These are phyloP conservation scores for Euphorbia celastroides DNA, from an alignment of 441 rosid species.

Conservation along the genomic window DNA sequence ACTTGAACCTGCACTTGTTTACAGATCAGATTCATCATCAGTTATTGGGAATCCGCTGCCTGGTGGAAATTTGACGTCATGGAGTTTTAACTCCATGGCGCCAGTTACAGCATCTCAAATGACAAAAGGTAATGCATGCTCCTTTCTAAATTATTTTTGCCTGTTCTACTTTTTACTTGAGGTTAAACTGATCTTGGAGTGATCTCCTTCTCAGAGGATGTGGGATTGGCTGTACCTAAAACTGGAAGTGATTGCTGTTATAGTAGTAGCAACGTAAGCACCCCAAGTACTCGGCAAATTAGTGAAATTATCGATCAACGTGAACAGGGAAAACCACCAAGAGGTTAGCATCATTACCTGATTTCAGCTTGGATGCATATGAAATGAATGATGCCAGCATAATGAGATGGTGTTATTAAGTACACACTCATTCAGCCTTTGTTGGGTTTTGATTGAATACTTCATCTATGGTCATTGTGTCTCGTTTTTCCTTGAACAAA, in stretches of 20 bases:
- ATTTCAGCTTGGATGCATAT: constrained; percentile 1
- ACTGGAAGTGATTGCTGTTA: constrained; percentile 32
- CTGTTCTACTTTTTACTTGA: not conserved
- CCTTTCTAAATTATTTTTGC: not conserved
- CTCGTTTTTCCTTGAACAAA: not conserved
- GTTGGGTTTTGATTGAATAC: not conserved
- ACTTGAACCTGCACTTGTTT: constrained; percentile 41
- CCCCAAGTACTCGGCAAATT: constrained; percentile 35
- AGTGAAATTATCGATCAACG: constrained; percentile 38
- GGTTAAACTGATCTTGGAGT: constrained; percentile 7
- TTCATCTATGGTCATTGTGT: not conserved
- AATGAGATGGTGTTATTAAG: not conserved
- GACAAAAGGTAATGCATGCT: constrained; percentile 39
- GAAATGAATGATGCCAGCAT: constrained; percentile 1
- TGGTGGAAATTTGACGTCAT: constrained; percentile 37
- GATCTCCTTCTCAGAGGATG: constrained; percentile 30
- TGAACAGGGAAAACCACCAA: constrained; percentile 37
- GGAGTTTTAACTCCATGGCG: constrained; percentile 35
- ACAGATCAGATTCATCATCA: constrained; percentile 41
- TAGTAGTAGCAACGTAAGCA: constrained; percentile 55
- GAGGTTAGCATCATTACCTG: constrained; percentile 42
- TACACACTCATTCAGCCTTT: not conserved
- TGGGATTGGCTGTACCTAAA: constrained; percentile 29
- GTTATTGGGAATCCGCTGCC: constrained; percentile 31
- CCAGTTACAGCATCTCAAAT: constrained; percentile 33